Evolutionary conservation across 2,329 filamentous ascomycete species (phyloP).

Genomic region (Metarhizium robertsii): DNA sequence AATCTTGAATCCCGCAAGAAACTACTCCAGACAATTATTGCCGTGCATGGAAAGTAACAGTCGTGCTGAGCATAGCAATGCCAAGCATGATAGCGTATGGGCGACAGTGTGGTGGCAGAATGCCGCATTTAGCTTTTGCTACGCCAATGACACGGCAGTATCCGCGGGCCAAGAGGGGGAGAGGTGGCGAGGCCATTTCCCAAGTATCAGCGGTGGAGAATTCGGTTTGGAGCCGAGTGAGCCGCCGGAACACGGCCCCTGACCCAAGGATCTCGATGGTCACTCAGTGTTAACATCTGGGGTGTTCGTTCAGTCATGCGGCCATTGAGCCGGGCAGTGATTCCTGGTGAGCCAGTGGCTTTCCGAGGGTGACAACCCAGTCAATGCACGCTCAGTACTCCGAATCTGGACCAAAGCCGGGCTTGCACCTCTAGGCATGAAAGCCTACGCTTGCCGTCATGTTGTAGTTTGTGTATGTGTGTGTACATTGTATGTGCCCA

Average conservation of each 20-base stretch:
- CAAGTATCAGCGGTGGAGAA: slow-evolving; percentile 14
- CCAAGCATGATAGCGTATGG: slow-evolving; percentile 12
- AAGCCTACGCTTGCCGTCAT: too few relatives aligned
- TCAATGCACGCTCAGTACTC: background rate
- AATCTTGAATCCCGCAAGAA: background rate
- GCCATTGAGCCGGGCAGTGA: background rate
- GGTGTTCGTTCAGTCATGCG: background rate
- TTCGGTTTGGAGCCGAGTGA: slow-evolving; percentile 29
- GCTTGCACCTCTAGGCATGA: too few relatives aligned
- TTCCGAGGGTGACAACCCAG: background rate
- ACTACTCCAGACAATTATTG: background rate
- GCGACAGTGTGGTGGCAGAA: slow-evolving; percentile 16
- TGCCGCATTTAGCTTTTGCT: slow-evolving; percentile 16
- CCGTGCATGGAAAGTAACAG: background rate
- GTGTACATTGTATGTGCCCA: background rate
- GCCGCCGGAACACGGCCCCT: slow-evolving; percentile 17
- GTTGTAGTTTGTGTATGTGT: too few relatives aligned
- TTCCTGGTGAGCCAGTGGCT: background rate
- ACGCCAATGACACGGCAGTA: slow-evolving; percentile 26
- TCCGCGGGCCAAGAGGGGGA: slow-evolving; percentile 18
- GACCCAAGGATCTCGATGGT: slow-evolving; percentile 15
- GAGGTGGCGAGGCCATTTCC: slow-evolving; percentile 18
- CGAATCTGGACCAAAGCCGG: background rate
- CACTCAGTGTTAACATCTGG: background rate
- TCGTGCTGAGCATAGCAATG: background rate